Conservation (phyloP, 148 eudicot species). For the Rhododendron simsii region DNA sequence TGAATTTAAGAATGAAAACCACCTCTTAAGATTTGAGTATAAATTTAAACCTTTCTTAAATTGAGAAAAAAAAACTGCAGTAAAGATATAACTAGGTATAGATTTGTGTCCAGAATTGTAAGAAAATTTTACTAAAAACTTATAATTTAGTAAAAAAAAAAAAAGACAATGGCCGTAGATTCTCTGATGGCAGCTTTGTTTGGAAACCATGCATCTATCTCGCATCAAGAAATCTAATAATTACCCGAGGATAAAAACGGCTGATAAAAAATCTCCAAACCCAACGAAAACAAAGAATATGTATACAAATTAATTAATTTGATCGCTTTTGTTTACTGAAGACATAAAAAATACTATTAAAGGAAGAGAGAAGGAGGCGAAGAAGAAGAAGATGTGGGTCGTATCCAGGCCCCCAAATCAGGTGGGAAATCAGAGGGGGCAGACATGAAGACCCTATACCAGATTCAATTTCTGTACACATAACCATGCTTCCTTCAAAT, state of each 20-base stretch:
- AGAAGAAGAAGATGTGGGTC: slow-evolving; percentile 25
- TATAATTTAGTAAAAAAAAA: no score
- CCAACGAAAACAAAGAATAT: background rate
- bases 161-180: no score
- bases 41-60: no score
- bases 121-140: no score
- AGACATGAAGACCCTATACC: slow-evolving; percentile 42
- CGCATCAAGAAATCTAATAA: no score
- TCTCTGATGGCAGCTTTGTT: no score
- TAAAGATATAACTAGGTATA: no score
- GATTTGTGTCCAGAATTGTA: no score
- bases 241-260: background rate
- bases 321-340: background rate
- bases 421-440: slow-evolving; percentile 30
- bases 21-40: no score
- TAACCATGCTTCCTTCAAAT: slow-evolving; percentile 47
- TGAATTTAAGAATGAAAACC: no score
- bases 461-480: slow-evolving; percentile 34
- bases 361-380: background rate
- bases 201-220: no score
- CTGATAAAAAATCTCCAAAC: background rate
- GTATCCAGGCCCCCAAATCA: slow-evolving; percentile 44
- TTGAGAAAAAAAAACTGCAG: no score
- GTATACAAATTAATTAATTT: background rate
- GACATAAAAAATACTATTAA: background rate